Evolutionary conservation across 2,329 filamentous ascomycete genomes (phyloP), one percentile per base, ranked within the genome.

Genomic region (Trichoderma cornu-damae): DNA sequence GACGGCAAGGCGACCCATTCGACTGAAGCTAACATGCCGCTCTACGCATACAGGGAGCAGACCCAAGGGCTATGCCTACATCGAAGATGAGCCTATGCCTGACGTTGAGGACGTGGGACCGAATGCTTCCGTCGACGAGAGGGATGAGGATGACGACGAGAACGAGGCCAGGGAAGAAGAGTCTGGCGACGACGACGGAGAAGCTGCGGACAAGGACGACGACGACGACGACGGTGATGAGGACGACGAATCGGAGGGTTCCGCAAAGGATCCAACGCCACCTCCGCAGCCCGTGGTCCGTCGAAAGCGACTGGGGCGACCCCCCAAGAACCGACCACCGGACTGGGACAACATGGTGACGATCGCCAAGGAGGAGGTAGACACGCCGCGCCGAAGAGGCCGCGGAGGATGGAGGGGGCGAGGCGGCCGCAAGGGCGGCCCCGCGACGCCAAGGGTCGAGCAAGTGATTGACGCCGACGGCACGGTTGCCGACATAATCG

Each of bases 401-500:
- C 84, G 87, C 18, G 85, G 84, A 43, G 87, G 89, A 60, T 90
- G 91, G 85, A 75, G 83, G 59, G 80, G 83, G 7, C 78, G 83
- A 4, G 89, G 76, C 72, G 89, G 74, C 64, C 86, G 75, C 61
- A 83, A 82, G 66, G 86, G 88, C 57, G 86, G 86, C 37, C 83
- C 86, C 4, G 83, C 86, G 12, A 86, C 87, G 37, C 89, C 92
- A 67, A 85, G 89, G 48, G 90, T 86, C 1, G 85, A 91, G 67
- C 89, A 96, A 60, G 85, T 90, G 4, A 87, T 96, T 60, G 94
- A 97, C 72, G 95, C 95, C 68, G 91, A 96, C 66, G 94, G 94
- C 51, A 96, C 91, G 59, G 85, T 90, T 73, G 87, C 93, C 74
- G 88, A 94, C 67, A 93, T 99, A 58, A 81, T 90, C 60, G 83